These are phyloP conservation scores for Cairneyella variabilis DNA, from an alignment of 495 filamentous ascomycete species.

Conservation along the genomic window DNA sequence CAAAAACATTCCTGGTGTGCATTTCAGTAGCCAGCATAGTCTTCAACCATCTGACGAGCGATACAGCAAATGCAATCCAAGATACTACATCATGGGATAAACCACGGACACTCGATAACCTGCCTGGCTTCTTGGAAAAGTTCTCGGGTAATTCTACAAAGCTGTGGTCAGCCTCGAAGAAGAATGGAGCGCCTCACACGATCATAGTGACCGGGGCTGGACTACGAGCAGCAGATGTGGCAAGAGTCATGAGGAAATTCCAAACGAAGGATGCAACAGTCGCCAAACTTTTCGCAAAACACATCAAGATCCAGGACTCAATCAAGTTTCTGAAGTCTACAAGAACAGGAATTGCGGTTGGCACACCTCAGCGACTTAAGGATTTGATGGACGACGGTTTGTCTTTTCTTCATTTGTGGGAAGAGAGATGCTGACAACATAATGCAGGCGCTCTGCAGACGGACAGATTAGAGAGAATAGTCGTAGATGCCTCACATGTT, in stretches of 20 bases:
- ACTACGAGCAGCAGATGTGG: constrained; percentile 73
- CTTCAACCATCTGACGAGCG: not conserved
- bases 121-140: constrained; percentile 72
- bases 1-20: constrained; percentile 72
- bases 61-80: constrained; percentile 29
- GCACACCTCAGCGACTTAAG: constrained; percentile 76
- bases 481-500: constrained; percentile 85
- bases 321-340: constrained; percentile 66
- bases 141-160: constrained; percentile 51
- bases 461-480: constrained; percentile 67
- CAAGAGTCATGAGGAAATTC: constrained; percentile 70
- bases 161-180: constrained; percentile 58
- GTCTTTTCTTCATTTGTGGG: constrained; percentile 13
- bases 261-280: constrained; percentile 71
- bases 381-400: constrained; percentile 78
- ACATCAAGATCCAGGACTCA: constrained; percentile 90
- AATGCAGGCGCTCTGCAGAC: constrained; percentile 57
- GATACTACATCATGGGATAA: constrained; percentile 74
- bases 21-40: not conserved
- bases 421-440: constrained; percentile 8
- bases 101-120: constrained; percentile 58
- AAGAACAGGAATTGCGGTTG: constrained; percentile 80
- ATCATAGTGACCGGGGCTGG: constrained; percentile 77
- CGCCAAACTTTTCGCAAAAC: constrained; percentile 94
- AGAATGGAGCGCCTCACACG: constrained; percentile 80